Conservation (phyloP, 2,329 filamentous ascomycete genomes). For the Colletotrichum viniferum region DNA sequence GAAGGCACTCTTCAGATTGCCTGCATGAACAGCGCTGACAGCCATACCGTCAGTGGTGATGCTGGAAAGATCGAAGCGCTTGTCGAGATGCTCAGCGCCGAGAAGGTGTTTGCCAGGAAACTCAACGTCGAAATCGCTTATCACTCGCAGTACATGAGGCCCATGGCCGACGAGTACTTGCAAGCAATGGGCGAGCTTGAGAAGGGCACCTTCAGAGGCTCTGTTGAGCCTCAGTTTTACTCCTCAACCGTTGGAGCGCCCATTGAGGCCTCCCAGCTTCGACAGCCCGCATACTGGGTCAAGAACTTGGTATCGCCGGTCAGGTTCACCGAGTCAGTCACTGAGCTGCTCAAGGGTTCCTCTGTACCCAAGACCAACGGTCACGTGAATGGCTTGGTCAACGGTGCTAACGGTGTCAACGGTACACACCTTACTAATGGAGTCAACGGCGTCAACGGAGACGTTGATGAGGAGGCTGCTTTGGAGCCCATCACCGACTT, state of each 20-base stretch:
- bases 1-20: slow-evolving; percentile 36
- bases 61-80: slow-evolving; percentile 29
- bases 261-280: background rate
- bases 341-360: slow-evolving; percentile 28
- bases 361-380: background rate
- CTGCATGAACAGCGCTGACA: slow-evolving; percentile 57
- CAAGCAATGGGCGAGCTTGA: slow-evolving; percentile 3
- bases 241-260: slow-evolving; percentile 1
- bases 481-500: slow-evolving; percentile 32
- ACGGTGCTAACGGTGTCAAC: background rate
- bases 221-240: slow-evolving; percentile 2
- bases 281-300: slow-evolving; percentile 46
- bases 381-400: background rate
- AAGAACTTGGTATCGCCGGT: slow-evolving; percentile 45
- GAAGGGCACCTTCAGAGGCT: background rate
- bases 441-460: background rate
- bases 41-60: slow-evolving; percentile 50
- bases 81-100: slow-evolving; percentile 33
- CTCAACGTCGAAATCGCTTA: slow-evolving; percentile 57
- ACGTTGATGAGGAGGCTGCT: background rate
- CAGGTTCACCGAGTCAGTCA: slow-evolving; percentile 46
- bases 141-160: slow-evolving; percentile 57
- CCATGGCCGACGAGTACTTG: slow-evolving; percentile 40
- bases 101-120: slow-evolving; percentile 48
- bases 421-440: background rate